These are phyloP conservation scores for Microdochium trichocladiopsis DNA, from an alignment of 2,329 filamentous ascomycete species.

Conservation along the genomic window DNA sequence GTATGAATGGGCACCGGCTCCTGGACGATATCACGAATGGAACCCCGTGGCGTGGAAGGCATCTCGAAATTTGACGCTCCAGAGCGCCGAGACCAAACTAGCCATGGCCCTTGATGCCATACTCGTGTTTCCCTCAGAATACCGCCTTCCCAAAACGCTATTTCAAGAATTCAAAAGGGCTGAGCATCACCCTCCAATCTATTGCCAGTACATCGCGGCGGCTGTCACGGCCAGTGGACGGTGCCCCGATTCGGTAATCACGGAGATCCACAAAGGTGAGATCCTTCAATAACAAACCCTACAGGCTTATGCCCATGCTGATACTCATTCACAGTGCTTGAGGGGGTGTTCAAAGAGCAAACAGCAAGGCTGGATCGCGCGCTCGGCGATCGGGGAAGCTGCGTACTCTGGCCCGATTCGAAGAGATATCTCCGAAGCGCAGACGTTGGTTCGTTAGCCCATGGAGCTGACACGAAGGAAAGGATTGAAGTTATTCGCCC, in stretches of 20 bases:
- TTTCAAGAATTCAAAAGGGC: too few relatives aligned
- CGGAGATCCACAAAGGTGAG: neutral
- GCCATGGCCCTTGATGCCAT: neutral
- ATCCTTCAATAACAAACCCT: neutral
- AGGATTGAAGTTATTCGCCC: too few relatives aligned
- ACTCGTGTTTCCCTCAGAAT: neutral
- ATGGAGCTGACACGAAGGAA: too few relatives aligned
- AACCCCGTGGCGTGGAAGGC: neutral
- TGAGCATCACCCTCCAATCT: too few relatives aligned
- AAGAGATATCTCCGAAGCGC: too few relatives aligned
- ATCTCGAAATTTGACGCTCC: neutral
- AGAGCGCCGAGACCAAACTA: neutral
- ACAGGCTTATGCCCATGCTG: neutral
- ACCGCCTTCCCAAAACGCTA: too few relatives aligned
- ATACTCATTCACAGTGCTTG: neutral
- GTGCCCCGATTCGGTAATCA: neutral
- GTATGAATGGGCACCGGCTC: neutral
- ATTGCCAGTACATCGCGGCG: neutral
- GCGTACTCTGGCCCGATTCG: too few relatives aligned
- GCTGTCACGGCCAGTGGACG: neutral
- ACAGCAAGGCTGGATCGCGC: too few relatives aligned
- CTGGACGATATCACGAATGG: neutral
- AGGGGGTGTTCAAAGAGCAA: too few relatives aligned
- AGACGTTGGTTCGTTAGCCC: too few relatives aligned
- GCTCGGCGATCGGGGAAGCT: too few relatives aligned